Evolutionary conservation across 73 alveolate species (phyloP), one percentile per base, ranked within the genome.

Genomic region (Uronychia binucleata): DNA sequence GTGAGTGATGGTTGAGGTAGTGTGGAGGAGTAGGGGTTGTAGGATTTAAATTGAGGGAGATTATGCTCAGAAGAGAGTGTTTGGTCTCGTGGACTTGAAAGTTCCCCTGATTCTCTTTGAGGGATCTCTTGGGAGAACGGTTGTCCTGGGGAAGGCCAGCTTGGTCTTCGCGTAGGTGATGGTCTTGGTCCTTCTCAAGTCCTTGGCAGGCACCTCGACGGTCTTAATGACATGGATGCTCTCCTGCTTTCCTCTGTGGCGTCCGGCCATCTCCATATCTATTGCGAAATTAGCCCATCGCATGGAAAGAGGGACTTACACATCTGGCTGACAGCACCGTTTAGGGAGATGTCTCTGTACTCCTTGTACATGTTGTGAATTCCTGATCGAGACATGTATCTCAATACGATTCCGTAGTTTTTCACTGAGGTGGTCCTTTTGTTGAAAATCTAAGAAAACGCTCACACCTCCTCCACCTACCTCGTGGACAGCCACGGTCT

Each of bases 301-400:
- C 13, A 1, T 26, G 31, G 32, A 19, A 46, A 19, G 67, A 19
- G 67, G 5, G 19, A 26, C 89, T 59, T 81, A 90, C 94, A 94
- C 87, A 96, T 82, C 84, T 94, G 96, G 84, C 96, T 87, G 85
- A 96, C 96, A 74, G 99, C 99, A 58, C 98, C 98, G 80, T 90
- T 86, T 59, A 95, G 93, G 34, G 97, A 79, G 88, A 91, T 87
- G 85, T 92, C 97, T 96, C 99, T 94, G 94, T 78, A 94, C 88
- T 96, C 99, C 88, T 93, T 96, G 96, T 96, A 96, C 98, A 96
- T 94, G 96, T 96, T 96, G 89, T 93, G 97, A 79, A 90, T 86
- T 34, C 96, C 98, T 77, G 97, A 93, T 95, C 98, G 95, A n/a
- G 99, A 93, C 92, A 90, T 35, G 86, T 96, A 96, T 86, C 96